phyloP scores from a whole-genome alignment of 1,139 yeast species.

The Debaryomyces fabryi region DNA sequence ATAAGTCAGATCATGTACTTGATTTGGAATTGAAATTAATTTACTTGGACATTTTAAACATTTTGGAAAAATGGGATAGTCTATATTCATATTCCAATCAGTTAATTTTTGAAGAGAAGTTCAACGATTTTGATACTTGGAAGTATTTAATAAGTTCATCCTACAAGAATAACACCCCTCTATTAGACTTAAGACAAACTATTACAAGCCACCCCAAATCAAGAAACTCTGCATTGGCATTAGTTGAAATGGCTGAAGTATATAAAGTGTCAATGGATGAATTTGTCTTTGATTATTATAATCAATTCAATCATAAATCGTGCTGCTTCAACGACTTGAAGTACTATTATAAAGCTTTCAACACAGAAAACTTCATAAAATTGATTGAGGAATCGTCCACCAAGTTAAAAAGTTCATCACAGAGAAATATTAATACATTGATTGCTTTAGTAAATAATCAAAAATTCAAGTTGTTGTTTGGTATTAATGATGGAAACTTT shows the following conservation, averaged over 20 bases:
- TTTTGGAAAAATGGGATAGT: conserved; percentile 40
- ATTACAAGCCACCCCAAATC: conserved; percentile 31
- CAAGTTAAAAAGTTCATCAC: conserved; percentile 10
- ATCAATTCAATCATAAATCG: conserved; percentile 49
- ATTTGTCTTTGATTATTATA: conserved; percentile 45
- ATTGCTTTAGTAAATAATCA: conserved; percentile 51
- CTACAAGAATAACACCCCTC: conserved; percentile 26
- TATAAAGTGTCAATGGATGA: conserved; percentile 21
- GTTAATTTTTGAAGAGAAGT: conserved; percentile 44
- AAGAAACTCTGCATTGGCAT: conserved; percentile 62
- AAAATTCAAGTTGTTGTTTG: conserved; percentile 40
- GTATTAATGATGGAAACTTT: conserved; percentile 18
- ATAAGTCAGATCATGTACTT: conserved; percentile 40
- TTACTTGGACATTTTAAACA: conserved; percentile 48
- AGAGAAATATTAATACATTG: conserved; percentile 31
- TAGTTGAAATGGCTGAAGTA: conserved; percentile 45
- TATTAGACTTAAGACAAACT: conserved; percentile 27
- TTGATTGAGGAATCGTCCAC: conserved; percentile 14
- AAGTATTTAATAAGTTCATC: conserved; percentile 51
- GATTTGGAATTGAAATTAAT: conserved; percentile 62
- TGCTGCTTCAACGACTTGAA: conserved; percentile 65
- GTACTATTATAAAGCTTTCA: conserved; percentile 27
- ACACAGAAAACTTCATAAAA: conserved; percentile 15
- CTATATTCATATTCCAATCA: conserved; percentile 36
- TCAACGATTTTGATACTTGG: conserved; percentile 69